Base-by-base conservation (phyloP, 2,329 filamentous ascomycete species). In the Penicillium sp. region DNA sequence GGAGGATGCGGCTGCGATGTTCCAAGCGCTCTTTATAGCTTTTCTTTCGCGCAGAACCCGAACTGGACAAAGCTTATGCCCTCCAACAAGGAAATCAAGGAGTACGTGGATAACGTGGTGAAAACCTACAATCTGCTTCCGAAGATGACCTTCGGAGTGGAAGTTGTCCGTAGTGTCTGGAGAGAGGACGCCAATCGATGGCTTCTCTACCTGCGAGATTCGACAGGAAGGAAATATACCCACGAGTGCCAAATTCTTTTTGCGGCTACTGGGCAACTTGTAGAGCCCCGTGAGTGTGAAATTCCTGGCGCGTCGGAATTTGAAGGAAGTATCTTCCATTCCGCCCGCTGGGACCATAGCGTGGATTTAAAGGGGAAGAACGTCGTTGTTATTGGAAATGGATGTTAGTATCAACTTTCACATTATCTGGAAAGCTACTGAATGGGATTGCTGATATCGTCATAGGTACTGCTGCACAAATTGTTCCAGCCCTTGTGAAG, bases 11-110 rank as follows among this genome's bases (percentile, higher is more conserved):
- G 75, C 59, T 83, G 81, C 62, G 81, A 83, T 68, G 79, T 84
- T 2, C 82, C 78, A 72, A 81, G 77, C 22, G 77, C 78, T 52
- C 73, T 86, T 2, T 86, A 86, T 67, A 82, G 78, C n/a, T 85
- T 81, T 66, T 83, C 80, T 6, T 85, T 85, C 61, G 78, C 77
- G 2, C 79, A 76, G 50, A 85, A 83, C 55, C 73, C 80, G 0
- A 69, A 74, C 18, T 85, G 83, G 82, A 79, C 79, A 0, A 75
- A 73, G 11, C 73, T 83, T 27, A 77, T 80, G 63, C 81, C 82
- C 0, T 72, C 76, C 0, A 79, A 80, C 3, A 69, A 65, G 9
- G 83, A 85, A 61, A 82, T 85, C 47, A 76, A 81, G 24, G 71
- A 73, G 13, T 85, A 85, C 62, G 72, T 81, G 27, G 76, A 83